A percentile compares a stretch with the other conserved stretches of the same genome.
Evolutionary conservation across 768 basidiomycete genomes (phyloP).

Genomic region (Podaxis sp.): DNA sequence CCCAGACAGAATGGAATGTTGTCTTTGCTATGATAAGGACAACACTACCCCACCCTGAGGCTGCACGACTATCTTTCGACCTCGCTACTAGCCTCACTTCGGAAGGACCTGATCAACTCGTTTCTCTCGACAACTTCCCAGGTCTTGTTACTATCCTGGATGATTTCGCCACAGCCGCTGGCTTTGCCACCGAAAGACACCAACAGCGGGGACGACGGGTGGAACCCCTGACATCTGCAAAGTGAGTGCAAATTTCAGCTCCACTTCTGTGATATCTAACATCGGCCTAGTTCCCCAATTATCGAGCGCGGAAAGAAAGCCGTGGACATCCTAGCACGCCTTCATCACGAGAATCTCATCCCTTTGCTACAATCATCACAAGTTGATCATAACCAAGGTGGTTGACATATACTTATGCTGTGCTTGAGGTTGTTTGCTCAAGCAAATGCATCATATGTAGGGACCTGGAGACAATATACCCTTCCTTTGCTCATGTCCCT

Average conservation of each 20-base stretch:
- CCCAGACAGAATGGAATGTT: constrained; percentile 94
- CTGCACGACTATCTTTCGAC: constrained; percentile 79
- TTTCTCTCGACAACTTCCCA: constrained; percentile 75
- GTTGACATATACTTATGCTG: background rate
- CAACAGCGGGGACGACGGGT: constrained; percentile 48
- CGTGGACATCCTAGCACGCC: constrained; percentile 71
- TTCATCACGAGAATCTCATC: constrained; percentile 59
- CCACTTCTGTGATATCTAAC: constrained; percentile 7
- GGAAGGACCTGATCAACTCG: constrained; percentile 53
- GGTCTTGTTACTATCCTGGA: constrained; percentile 80
- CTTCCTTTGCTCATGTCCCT: constrained; percentile 72
- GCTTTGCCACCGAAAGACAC: constrained; percentile 50
- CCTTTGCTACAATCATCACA: constrained; percentile 49
- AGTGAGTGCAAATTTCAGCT: constrained; percentile 31
- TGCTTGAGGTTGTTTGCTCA: background rate
- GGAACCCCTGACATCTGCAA: constrained; percentile 44
- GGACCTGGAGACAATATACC: constrained; percentile 75
- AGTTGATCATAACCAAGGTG: constrained; percentile 40
- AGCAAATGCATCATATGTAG: background rate
- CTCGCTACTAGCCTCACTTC: constrained; percentile 63
- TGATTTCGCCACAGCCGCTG: constrained; percentile 80
- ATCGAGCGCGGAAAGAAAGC: constrained; percentile 81
- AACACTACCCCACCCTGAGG: constrained; percentile 83
- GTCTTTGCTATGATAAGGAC: constrained; percentile 84
- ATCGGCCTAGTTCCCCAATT: constrained; percentile 54